Evolutionary conservation across 257 asterid genomes (phyloP).

Genomic region (Ligustrum vulgare): DNA sequence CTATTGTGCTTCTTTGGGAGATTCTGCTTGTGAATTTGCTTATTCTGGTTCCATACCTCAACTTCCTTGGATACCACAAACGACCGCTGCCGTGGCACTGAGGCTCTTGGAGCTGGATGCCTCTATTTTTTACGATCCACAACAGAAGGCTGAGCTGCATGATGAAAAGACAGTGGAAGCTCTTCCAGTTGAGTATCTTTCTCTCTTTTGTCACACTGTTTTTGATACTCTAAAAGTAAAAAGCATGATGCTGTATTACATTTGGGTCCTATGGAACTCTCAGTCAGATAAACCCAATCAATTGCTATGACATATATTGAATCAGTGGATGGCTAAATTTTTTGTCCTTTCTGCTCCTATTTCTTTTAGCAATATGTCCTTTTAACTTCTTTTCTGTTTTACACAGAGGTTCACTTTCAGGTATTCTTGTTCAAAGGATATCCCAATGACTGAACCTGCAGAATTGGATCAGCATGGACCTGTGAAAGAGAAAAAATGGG

Average conservation of each 20-base stretch:
- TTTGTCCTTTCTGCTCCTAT: not conserved
- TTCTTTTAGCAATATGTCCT: not conserved
- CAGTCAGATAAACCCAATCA: not conserved
- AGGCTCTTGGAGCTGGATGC: slow-evolving; percentile 89
- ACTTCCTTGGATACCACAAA: slow-evolving; percentile 95
- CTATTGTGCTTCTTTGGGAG: slow-evolving; percentile 47
- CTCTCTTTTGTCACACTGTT: slow-evolving; percentile 12
- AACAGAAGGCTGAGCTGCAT: slow-evolving; percentile 51
- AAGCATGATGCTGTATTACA: not conserved
- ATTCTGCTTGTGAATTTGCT: slow-evolving; percentile 35
- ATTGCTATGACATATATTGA: not conserved
- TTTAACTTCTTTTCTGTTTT: slow-evolving; percentile 15
- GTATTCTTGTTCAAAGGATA: slow-evolving; percentile 44
- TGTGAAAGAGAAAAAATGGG: slow-evolving; percentile 54
- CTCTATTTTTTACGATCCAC: slow-evolving; percentile 58
- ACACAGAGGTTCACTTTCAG: slow-evolving; percentile 52
- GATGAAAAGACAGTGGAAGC: slow-evolving; percentile 54
- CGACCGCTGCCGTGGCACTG: slow-evolving; percentile 83
- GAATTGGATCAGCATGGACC: slow-evolving; percentile 48
- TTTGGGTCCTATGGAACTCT: not conserved
- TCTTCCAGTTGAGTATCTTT: slow-evolving; percentile 66
- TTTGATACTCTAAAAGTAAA: not conserved
- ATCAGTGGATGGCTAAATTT: not conserved
- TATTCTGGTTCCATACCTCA: slow-evolving; percentile 43
- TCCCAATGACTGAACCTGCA: slow-evolving; percentile 48